Percentiles rank a stretch among this genome's conserved stretches.
phyloP scores from a whole-genome alignment of 352 stramenopile species.

The Pythium aphanidermatum region DNA sequence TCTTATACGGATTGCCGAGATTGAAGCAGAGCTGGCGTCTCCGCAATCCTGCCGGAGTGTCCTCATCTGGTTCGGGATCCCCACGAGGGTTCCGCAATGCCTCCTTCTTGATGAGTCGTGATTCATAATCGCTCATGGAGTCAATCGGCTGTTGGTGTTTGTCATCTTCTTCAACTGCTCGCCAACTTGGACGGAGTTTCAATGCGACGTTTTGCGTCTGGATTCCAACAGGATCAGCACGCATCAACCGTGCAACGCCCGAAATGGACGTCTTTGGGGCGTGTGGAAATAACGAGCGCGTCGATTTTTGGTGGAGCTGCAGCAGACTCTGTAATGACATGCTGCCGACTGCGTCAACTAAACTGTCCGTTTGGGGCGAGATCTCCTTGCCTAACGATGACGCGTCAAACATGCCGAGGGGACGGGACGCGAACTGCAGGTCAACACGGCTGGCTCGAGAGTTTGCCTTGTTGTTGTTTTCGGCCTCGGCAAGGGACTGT shows the following conservation, averaged over 20 bases:
- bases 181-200: slow-evolving; percentile 53
- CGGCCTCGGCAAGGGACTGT: slow-evolving; percentile 64
- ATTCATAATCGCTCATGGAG: slow-evolving; percentile 87
- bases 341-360: slow-evolving; percentile 46
- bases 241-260: neutral
- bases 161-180: slow-evolving; percentile 64
- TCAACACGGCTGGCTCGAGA: slow-evolving; percentile 28
- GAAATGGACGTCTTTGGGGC: too few species aligned
- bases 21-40: slow-evolving; percentile 82
- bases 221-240: neutral
- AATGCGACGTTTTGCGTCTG: slow-evolving; percentile 22
- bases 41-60: slow-evolving; percentile 63
- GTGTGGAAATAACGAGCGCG: slow-evolving; percentile 48
- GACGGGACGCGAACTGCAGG: neutral
- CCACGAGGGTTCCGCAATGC: slow-evolving; percentile 76
- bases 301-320: slow-evolving; percentile 40
- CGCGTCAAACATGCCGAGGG: neutral
- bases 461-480: slow-evolving; percentile 77
- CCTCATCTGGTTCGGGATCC: slow-evolving; percentile 79
- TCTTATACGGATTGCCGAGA: slow-evolving; percentile 86
- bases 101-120: slow-evolving; percentile 82
- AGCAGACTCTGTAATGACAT: slow-evolving; percentile 67
- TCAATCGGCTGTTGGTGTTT: slow-evolving; percentile 83
- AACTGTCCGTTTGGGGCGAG: slow-evolving; percentile 13
- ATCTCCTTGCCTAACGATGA: slow-evolving; percentile 28